Percentiles rank a stretch among this genome's conserved stretches.
Evolutionary conservation across 2,329 filamentous ascomycete genomes (phyloP).

Genomic region (Botrytis galanthina): DNA sequence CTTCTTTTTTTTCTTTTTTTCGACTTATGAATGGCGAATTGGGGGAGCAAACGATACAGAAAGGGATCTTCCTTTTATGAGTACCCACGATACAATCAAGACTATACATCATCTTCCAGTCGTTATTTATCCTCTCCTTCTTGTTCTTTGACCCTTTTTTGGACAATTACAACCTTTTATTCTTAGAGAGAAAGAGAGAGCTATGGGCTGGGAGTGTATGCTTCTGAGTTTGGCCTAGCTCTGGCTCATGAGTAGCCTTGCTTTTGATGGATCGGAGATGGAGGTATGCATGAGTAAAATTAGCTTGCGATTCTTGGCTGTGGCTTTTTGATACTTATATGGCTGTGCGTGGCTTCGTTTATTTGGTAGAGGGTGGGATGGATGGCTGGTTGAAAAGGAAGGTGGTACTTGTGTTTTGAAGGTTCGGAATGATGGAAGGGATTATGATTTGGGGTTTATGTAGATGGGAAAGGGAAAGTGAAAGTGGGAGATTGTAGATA

Average conservation of each 20-base stretch:
- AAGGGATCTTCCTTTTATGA: slow-evolving; percentile 8
- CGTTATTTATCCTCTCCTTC: background rate
- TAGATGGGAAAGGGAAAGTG: background rate
- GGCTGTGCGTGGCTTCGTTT: background rate
- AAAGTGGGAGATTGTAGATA: background rate
- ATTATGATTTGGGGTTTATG: background rate
- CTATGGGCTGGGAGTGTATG: background rate
- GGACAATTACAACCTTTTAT: slow-evolving; percentile 8
- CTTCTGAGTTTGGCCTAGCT: background rate
- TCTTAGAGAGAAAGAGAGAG: slow-evolving; percentile 2
- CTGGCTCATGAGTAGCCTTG: background rate
- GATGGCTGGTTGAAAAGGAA: background rate
- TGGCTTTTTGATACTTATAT: background rate
- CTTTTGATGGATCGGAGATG: background rate
- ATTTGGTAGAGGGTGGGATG: background rate
- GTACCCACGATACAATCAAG: slow-evolving; percentile 12
- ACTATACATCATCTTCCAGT: slow-evolving; percentile 4
- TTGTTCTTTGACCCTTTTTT: slow-evolving; percentile 2
- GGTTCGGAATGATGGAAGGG: background rate
- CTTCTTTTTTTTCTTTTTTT: background rate
- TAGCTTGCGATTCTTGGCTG: background rate
- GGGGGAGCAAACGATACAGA: background rate
- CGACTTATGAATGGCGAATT: slow-evolving; percentile 7
- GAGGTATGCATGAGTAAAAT: background rate
- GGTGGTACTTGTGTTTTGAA: slow-evolving; percentile 1